phyloP scores from a whole-genome alignment of 371 early-diverging fungal species.

The Mortierella sp. region DNA sequence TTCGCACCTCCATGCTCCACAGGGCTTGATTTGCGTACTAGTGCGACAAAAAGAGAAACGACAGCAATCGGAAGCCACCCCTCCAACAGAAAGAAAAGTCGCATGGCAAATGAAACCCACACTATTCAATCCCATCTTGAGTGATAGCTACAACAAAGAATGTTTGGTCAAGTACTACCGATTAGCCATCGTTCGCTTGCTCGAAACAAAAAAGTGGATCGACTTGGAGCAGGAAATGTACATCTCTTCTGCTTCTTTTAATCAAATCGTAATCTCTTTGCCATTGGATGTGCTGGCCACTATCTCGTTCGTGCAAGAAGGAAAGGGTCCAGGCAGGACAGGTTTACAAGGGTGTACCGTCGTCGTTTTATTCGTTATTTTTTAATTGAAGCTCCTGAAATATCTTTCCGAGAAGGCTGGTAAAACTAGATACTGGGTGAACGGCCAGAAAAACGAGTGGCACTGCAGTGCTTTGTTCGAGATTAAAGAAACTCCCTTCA shows the following conservation, averaged over 20 bases:
- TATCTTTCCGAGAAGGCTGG: background rate
- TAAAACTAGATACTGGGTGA: too few relatives aligned
- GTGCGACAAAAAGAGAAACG: background rate
- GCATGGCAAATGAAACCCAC: slow-evolving; percentile 2
- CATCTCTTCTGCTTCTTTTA: background rate
- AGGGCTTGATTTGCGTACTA: background rate
- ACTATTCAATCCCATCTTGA: background rate
- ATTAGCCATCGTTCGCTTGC: background rate
- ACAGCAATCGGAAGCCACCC: background rate
- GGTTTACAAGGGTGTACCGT: too few relatives aligned
- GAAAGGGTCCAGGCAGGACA: too few relatives aligned
- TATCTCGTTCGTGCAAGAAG: too few relatives aligned
- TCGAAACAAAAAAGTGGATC: background rate
- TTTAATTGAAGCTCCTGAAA: background rate
- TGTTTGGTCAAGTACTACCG: background rate
- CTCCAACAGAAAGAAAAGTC: background rate
- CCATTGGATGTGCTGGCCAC: too few relatives aligned
- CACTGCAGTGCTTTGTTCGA: too few relatives aligned
- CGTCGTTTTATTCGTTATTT: too few relatives aligned
- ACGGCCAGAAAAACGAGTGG: too few relatives aligned
- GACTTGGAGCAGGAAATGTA: background rate
- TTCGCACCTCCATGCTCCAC: background rate
- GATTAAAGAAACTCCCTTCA: too few relatives aligned
- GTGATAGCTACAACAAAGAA: too few relatives aligned
- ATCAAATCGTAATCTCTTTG: too few relatives aligned